phyloP scores from a whole-genome alignment of 202 grass and related monocot species.

The Brachypodium distachyon region DNA sequence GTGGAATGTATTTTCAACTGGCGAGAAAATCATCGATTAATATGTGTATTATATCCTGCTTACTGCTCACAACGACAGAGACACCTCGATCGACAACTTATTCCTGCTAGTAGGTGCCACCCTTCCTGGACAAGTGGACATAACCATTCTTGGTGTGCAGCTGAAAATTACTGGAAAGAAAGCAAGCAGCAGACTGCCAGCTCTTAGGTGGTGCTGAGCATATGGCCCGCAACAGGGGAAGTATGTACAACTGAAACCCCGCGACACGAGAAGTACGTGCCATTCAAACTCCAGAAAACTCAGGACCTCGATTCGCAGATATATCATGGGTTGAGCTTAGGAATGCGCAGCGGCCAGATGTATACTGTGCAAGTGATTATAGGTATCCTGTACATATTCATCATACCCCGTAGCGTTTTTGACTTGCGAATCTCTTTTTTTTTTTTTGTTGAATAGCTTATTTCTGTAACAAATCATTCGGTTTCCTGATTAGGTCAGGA shows the following conservation, averaged over 20 bases:
- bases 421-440: background rate
- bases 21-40: slow-evolving; percentile 96
- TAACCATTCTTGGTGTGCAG: background rate
- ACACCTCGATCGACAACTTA: background rate
- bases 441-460: background rate
- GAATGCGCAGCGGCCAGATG: background rate
- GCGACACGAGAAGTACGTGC: background rate
- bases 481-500: background rate
- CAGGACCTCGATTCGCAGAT: background rate
- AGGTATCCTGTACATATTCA: slow-evolving; percentile 23
- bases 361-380: slow-evolving; percentile 23
- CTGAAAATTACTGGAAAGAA: slow-evolving; percentile 19
- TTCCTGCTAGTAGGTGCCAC: slow-evolving; percentile 1
- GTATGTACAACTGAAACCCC: background rate
- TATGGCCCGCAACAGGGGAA: too few relatives aligned
- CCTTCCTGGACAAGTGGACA: background rate
- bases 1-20: slow-evolving; percentile 94
- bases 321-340: slow-evolving; percentile 6
- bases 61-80: background rate
- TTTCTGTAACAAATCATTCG: slow-evolving; percentile 15
- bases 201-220: too few relatives aligned
- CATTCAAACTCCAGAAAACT: background rate
- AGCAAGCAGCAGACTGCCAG: background rate
- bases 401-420: slow-evolving; percentile 19
- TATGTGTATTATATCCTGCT: slow-evolving; percentile 13